Percentiles rank a stretch among this genome's conserved stretches.
These are phyloP conservation scores for Fusarium phyllophilum DNA, from an alignment of 2,329 filamentous ascomycete genomes.

Conservation along the genomic window DNA sequence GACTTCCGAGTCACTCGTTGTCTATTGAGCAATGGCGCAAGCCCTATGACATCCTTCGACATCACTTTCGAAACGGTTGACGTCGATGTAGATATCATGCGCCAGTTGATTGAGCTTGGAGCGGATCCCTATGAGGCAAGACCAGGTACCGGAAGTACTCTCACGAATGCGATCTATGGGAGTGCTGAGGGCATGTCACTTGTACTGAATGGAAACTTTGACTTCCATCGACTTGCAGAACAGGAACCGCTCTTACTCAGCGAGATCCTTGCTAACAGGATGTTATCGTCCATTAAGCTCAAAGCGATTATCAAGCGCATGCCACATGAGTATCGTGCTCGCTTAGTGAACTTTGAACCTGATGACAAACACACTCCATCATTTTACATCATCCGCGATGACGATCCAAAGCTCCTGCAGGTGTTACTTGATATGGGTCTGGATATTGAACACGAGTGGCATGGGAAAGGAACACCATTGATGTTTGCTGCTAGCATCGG, in stretches of 20 bases:
- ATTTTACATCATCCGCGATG: conserved; percentile 17
- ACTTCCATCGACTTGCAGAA: conserved; percentile 28
- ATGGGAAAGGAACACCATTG: conserved; percentile 27
- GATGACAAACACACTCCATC: not conserved
- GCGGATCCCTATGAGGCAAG: conserved; percentile 13
- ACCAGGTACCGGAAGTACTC: not conserved
- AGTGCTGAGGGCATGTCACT: not conserved
- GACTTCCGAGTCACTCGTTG: not conserved
- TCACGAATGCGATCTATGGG: conserved; percentile 3
- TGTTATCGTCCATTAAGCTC: not conserved
- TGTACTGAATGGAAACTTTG: conserved; percentile 32
- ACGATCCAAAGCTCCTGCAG: not conserved
- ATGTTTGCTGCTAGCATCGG: conserved; percentile 38
- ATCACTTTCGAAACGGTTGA: not conserved
- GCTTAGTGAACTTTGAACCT: conserved; percentile 21
- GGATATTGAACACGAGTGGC: conserved; percentile 26
- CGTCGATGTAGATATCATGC: not conserved
- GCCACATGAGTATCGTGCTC: conserved; percentile 16
- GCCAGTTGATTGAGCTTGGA: conserved; percentile 18
- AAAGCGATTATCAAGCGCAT: conserved; percentile 30
- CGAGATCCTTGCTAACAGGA: not conserved
- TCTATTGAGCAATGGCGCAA: conserved; percentile 28
- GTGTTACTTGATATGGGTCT: conserved; percentile 29
- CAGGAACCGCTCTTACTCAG: conserved; percentile 28
- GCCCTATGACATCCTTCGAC: conserved; percentile 1